phyloP scores from a whole-genome alignment of 148 eudicot genomes.

The Fagopyrum homotropicum region DNA sequence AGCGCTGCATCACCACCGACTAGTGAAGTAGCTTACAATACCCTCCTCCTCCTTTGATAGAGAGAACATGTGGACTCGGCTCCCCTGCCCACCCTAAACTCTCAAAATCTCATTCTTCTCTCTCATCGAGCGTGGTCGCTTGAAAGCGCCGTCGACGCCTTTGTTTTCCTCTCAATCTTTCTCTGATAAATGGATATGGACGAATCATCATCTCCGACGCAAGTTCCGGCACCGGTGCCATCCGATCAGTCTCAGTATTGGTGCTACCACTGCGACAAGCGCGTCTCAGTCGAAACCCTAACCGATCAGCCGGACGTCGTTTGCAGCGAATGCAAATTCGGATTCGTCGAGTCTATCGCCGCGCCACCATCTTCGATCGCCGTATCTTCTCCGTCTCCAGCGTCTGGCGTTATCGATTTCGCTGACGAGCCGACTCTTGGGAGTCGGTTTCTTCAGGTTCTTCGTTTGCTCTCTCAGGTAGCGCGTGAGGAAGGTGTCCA shows the following conservation, averaged over 20 bases:
- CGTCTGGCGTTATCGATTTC: not conserved
- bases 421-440: constrained; percentile 37
- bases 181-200: not conserved
- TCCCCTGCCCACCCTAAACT: constrained; percentile 8
- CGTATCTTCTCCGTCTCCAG: constrained; percentile 8
- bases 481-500: constrained; percentile 54
- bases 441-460: constrained; percentile 54
- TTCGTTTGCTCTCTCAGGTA: constrained; percentile 59
- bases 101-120: constrained; percentile 2
- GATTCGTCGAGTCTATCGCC: constrained; percentile 60
- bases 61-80: constrained; percentile 7
- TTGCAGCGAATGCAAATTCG: constrained; percentile 68
- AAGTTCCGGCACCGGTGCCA: not conserved
- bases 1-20: constrained; percentile 7
- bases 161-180: not conserved
- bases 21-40: constrained; percentile 2
- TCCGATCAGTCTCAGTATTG: constrained; percentile 15
- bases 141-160: constrained; percentile 1
- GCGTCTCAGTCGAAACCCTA: constrained; percentile 20
- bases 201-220: constrained; percentile 10
- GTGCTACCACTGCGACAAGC: constrained; percentile 22
- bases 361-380: constrained; percentile 16
- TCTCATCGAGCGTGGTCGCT: constrained; percentile 8
- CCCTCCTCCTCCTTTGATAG: not conserved
- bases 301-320: constrained; percentile 43